Evolutionary conservation across 2,329 filamentous ascomycete genomes (phyloP).

Genomic region (Juglanconis sp.): DNA sequence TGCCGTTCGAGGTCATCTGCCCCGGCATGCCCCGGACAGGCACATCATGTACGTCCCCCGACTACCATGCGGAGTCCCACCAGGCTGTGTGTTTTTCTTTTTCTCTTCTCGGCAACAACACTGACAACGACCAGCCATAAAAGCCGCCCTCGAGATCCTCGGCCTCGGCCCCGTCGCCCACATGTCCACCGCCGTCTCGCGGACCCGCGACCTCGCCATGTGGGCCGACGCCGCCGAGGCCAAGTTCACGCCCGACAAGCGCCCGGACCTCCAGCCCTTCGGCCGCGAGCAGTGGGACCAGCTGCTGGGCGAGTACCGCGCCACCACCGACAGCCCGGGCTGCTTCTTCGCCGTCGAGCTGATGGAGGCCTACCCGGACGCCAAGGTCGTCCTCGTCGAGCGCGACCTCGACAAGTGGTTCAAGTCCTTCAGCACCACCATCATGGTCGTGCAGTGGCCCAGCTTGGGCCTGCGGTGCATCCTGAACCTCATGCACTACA

Average conservation of each 20-base stretch:
- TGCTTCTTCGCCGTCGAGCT: slow-evolving; percentile 29
- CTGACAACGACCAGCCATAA: slow-evolving; percentile 4
- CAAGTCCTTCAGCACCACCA: slow-evolving; percentile 22
- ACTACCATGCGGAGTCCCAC: too few species aligned
- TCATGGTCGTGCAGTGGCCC: slow-evolving; percentile 13
- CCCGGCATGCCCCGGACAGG: slow-evolving; percentile 10
- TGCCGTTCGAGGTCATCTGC: slow-evolving; percentile 11
- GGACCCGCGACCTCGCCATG: slow-evolving; percentile 13
- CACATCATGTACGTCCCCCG: slow-evolving; percentile 2
- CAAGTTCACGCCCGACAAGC: slow-evolving; percentile 11
- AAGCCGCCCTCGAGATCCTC: slow-evolving; percentile 13
- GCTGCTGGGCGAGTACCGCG: slow-evolving; percentile 9
- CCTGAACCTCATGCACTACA: slow-evolving; percentile 7
- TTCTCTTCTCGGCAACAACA: not conserved
- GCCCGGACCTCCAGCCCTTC: slow-evolving; percentile 6
- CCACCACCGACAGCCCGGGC: slow-evolving; percentile 12
- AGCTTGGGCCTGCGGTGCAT: slow-evolving; percentile 9
- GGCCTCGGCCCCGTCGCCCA: slow-evolving; percentile 11
- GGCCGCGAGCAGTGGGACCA: slow-evolving; percentile 13
- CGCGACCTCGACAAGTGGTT: slow-evolving; percentile 31
- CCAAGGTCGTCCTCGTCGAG: slow-evolving; percentile 37
- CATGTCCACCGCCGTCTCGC: slow-evolving; percentile 11
- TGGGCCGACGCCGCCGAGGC: slow-evolving; percentile 13
- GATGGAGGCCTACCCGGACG: slow-evolving; percentile 41
- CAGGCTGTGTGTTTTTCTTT: not conserved